Evolutionary conservation across 768 basidiomycete species (phyloP).

Genomic region (Naematelia aurantialba): DNA sequence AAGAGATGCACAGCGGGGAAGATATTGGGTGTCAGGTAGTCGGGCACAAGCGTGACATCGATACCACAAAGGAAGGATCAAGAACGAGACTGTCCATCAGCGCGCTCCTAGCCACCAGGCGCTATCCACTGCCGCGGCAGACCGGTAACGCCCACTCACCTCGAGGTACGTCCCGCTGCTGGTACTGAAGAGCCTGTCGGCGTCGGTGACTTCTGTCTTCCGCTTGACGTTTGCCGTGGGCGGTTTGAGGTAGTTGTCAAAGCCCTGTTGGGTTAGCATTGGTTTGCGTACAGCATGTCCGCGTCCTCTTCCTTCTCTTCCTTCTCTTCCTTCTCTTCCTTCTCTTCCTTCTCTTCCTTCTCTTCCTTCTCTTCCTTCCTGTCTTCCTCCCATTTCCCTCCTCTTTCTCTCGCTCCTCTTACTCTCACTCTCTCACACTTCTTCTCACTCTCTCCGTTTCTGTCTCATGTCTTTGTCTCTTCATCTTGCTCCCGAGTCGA

Average conservation of each 20-base stretch:
- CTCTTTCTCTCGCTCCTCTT: no score
- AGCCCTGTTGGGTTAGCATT: constrained; percentile 33
- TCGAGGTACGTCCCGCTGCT: constrained; percentile 49
- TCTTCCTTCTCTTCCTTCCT: no score
- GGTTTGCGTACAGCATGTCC: no score
- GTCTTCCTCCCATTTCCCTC: no score
- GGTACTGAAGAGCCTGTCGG: constrained; percentile 50
- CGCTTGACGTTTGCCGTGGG: constrained; percentile 31
- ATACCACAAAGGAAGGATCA: background rate
- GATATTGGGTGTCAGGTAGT: background rate
- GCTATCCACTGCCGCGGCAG: no score
- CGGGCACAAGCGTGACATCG: background rate
- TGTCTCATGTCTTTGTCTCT: no score
- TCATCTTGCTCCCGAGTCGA: no score
- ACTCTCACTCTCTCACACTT: no score
- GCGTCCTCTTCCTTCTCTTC: no score
- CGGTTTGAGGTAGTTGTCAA: constrained; percentile 52
- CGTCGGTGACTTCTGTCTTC: constrained; percentile 39
- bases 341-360: no score
- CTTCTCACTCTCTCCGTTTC: no score
- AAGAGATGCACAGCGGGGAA: background rate
- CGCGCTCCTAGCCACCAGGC: background rate
- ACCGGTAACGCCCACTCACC: constrained; percentile 15
- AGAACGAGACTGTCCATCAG: constrained; percentile 7
- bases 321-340: no score